Base-by-base conservation (phyloP, 306 rosid genomes). In the Geum urbanum region DNA sequence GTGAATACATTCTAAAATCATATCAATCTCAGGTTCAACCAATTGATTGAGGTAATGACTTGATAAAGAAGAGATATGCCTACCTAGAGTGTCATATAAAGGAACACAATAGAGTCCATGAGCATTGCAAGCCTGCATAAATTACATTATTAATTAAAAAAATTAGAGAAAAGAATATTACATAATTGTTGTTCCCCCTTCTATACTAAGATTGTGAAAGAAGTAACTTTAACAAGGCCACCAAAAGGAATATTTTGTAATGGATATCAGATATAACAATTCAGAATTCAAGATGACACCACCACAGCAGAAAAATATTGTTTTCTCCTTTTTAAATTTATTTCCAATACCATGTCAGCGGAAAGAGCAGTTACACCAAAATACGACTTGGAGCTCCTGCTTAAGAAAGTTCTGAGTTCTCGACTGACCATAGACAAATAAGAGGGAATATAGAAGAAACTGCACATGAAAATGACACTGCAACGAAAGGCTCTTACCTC, bases 61-160 rank as follows among this genome's bases (percentile, higher is more conserved):
- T 63, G 73, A 72, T 68, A 62, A 50, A 32, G 44, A 78, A 78
- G 66, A 59, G 59, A 77, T 19, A 76, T 74, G 69, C 85, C 72
- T 84, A 94, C 98, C 98, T 75, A 94, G 80, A 67, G 96, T 87
- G 74, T 94, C 98, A 66, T 94, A 94, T 57, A 94, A 78, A 77
- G 98, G 98, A 67, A 94, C 98, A 74, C 98, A 94, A 66, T 79
- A 89, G 77, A 94, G 92, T 63, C 86, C 98, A 76, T 90, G 96
- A 76, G 97, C 98, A 80, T 94, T 94, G 87, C 91, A 88, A 51
- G 98, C 97, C 98, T 94, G 96, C 84, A 83, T 48, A 51, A 67
- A 63, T 62, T 66, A 65, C 66, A 71, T 69, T 55, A 74, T 22
- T 49, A 67, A 71, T 80, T 5, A 78, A 66, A 82, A 82, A 24